phyloP scores from a whole-genome alignment of 148 eudicot species.

The Nyssa sinensis region DNA sequence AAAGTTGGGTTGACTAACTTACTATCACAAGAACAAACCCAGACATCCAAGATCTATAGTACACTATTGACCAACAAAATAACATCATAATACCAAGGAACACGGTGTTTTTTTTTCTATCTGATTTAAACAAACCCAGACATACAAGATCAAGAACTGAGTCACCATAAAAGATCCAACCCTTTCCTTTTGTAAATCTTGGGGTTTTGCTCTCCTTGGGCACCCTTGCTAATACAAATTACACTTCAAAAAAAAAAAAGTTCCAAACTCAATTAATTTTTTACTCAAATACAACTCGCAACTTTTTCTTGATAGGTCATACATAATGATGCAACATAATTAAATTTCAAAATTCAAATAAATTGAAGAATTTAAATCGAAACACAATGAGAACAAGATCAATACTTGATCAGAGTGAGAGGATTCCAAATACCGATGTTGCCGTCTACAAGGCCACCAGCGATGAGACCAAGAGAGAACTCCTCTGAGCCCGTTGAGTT shows the following conservation, averaged over 20 bases:
- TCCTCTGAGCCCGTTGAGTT: conserved; percentile 51
- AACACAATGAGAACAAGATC: not conserved
- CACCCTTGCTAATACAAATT: no score
- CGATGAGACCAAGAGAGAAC: conserved; percentile 59
- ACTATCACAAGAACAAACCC: not conserved
- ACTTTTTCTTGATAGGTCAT: no score
- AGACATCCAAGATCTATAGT: not conserved
- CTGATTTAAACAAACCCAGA: not conserved
- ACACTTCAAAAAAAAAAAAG: not conserved
- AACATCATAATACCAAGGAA: not conserved
- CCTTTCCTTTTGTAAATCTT: no score
- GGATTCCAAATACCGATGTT: conserved; percentile 81
- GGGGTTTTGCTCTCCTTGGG: no score
- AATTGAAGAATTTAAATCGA: not conserved
- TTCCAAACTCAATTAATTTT: not conserved
- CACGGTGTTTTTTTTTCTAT: not conserved
- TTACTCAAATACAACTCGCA: no score
- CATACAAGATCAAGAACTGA: not conserved
- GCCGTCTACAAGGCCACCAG: conserved; percentile 83
- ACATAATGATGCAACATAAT: no score
- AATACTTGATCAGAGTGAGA: conserved; percentile 49
- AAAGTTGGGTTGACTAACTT: not conserved
- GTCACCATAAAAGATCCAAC: not conserved
- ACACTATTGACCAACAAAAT: not conserved
- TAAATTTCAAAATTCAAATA: not conserved